phyloP scores from a whole-genome alignment of 1,284 basidiomycete genomes.

The Xerocomus minutiporus region DNA sequence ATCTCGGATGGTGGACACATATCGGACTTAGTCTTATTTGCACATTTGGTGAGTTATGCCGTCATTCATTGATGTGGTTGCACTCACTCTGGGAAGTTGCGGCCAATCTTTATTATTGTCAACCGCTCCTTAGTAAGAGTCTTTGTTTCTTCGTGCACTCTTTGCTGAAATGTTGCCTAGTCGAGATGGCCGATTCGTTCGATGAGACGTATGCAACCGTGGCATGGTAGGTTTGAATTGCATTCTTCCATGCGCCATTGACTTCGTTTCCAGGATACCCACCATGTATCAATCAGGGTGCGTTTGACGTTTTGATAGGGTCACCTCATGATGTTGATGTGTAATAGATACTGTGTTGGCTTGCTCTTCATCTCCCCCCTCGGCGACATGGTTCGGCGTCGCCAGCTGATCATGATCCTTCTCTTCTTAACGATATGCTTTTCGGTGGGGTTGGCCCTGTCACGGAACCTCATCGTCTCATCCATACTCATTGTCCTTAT shows the following conservation, averaged over 20 bases:
- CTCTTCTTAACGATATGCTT: constrained; percentile 45
- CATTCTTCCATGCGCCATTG: neutral
- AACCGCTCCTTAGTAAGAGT: constrained; percentile 59
- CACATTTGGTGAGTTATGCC: constrained; percentile 37
- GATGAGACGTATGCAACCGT: constrained; percentile 52
- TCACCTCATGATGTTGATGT: neutral
- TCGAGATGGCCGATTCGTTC: constrained; percentile 53
- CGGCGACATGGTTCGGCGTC: constrained; percentile 60
- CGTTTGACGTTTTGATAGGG: constrained; percentile 1
- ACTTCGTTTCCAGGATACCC: constrained; percentile 37
- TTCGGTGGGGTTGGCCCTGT: constrained; percentile 56
- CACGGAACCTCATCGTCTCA: constrained; percentile 45
- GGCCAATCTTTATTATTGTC: constrained; percentile 70
- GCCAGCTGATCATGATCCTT: constrained; percentile 50
- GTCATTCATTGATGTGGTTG: constrained; percentile 36
- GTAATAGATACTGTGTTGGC: constrained; percentile 50
- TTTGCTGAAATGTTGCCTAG: constrained; percentile 30
- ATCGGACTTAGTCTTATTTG: constrained; percentile 60
- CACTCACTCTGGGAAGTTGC: constrained; percentile 36
- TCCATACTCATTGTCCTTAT: constrained; percentile 53
- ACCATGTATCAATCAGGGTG: constrained; percentile 49
- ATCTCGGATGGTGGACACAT: constrained; percentile 59
- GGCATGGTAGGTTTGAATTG: constrained; percentile 39
- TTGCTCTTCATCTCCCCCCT: constrained; percentile 61
- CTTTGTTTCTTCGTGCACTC: neutral